Conservation (phyloP, 2,329 filamentous ascomycete genomes). For the Phialocephala subalpina region DNA sequence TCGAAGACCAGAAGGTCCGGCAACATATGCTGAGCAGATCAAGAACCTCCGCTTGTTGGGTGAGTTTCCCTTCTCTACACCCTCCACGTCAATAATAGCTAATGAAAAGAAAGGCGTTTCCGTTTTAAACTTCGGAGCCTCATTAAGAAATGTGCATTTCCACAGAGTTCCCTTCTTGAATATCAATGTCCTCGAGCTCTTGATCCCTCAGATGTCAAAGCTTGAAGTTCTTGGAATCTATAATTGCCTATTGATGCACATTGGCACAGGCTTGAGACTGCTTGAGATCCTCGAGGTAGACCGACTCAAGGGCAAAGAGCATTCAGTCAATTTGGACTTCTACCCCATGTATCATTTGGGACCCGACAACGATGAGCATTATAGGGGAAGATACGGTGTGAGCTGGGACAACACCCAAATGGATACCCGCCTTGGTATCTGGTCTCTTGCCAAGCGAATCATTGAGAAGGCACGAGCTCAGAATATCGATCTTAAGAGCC, state of each 20-base stretch:
- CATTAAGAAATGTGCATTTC: slow-evolving; percentile 37
- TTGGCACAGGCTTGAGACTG: slow-evolving; percentile 34
- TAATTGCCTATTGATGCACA: slow-evolving; percentile 39
- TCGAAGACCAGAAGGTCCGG: slow-evolving; percentile 15
- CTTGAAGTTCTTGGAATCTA: slow-evolving; percentile 39
- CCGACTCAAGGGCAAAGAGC: slow-evolving; percentile 29
- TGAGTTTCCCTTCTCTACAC: slow-evolving; percentile 20
- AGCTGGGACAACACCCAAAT: slow-evolving; percentile 41
- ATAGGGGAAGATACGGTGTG: slow-evolving; percentile 34
- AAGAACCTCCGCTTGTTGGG: slow-evolving; percentile 31
- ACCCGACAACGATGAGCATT: slow-evolving; percentile 16
- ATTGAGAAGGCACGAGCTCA: slow-evolving; percentile 30
- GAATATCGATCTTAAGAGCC: slow-evolving; percentile 32
- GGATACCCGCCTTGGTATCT: slow-evolving; percentile 31
- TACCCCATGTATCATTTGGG: slow-evolving; percentile 40
- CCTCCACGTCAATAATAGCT: slow-evolving; percentile 6
- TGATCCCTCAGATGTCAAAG: slow-evolving; percentile 40
- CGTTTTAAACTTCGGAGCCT: slow-evolving; percentile 34
- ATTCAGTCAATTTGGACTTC: slow-evolving; percentile 38
- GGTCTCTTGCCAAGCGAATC: slow-evolving; percentile 32
- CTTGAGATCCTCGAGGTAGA: slow-evolving; percentile 38
- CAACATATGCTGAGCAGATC: slow-evolving; percentile 29
- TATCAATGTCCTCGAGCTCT: slow-evolving; percentile 31
- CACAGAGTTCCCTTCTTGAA: slow-evolving; percentile 40
- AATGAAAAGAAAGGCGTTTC: slow-evolving; percentile 32